phyloP scores from a whole-genome alignment of 331 rosid species.

The Rhamnella rubrinervis region DNA sequence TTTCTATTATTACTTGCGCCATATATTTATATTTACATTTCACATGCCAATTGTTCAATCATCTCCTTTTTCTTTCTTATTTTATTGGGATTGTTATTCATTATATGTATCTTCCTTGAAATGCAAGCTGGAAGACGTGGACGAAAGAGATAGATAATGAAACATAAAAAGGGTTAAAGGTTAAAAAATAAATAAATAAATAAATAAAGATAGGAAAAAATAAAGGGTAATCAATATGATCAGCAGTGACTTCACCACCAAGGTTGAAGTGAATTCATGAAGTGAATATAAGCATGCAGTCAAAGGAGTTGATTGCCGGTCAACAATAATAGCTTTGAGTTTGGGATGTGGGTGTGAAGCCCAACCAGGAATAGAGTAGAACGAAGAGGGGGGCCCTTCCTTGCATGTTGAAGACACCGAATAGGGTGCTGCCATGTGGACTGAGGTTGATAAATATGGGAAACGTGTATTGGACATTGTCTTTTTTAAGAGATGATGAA shows the following conservation, averaged over 20 bases:
- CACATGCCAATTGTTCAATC: slow-evolving; percentile 4
- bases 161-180: background rate
- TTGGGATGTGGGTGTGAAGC: slow-evolving; percentile 12
- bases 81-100: background rate
- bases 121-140: slow-evolving; percentile 6
- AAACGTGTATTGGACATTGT: slow-evolving; percentile 5
- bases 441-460: background rate
- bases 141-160: background rate
- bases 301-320: slow-evolving; percentile 26
- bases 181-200: background rate
- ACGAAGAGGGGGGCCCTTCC: background rate
- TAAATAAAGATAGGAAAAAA: background rate
- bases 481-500: slow-evolving; percentile 11
- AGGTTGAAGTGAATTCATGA: slow-evolving; percentile 5
- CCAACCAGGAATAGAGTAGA: slow-evolving; percentile 6
- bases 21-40: background rate
- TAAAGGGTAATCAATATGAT: slow-evolving; percentile 4
- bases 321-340: slow-evolving; percentile 14
- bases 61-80: background rate
- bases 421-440: background rate
- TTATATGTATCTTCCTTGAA: background rate
- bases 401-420: background rate
- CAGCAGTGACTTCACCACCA: slow-evolving; percentile 15
- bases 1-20: background rate
- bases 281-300: slow-evolving; percentile 32